phyloP scores from a whole-genome alignment of 202 grass and related monocot species.

The Dendrocalamus latiflorus region DNA sequence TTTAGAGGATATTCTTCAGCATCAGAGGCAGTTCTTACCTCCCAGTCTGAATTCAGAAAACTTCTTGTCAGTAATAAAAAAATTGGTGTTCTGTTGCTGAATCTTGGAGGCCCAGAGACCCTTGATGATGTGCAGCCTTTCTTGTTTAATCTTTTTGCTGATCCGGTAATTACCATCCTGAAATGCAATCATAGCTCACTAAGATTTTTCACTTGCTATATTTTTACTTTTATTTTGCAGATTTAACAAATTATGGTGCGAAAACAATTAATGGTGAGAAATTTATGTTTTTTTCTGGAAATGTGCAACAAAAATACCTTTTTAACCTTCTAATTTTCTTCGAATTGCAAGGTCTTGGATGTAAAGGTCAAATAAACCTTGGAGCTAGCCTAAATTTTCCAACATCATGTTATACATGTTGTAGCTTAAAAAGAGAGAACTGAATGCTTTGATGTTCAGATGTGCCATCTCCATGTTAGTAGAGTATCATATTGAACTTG shows the following conservation, averaged over 20 bases:
- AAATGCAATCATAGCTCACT: neutral
- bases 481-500: neutral
- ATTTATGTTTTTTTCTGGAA: neutral
- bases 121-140: conserved; percentile 98
- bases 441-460: neutral
- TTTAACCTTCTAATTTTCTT: neutral
- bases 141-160: conserved; percentile 97
- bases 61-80: conserved; percentile 67
- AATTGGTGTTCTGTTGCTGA: conserved; percentile 88
- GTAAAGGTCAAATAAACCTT: neutral
- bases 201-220: neutral
- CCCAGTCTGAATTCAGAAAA: conserved; percentile 43
- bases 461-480: neutral
- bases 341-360: neutral
- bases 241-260: neutral
- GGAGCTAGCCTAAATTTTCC: neutral
- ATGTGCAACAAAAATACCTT: neutral
- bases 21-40: conserved; percentile 73
- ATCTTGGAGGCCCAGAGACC: conserved; percentile 97
- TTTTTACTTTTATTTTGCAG: neutral
- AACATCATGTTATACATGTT: neutral
- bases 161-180: conserved; percentile 62
- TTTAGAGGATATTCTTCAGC: conserved; percentile 56
- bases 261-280: neutral
- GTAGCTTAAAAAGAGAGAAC: neutral